phyloP scores from a whole-genome alignment of 192 early-diverging fungal species.

The Rhizophagus prolifer region DNA sequence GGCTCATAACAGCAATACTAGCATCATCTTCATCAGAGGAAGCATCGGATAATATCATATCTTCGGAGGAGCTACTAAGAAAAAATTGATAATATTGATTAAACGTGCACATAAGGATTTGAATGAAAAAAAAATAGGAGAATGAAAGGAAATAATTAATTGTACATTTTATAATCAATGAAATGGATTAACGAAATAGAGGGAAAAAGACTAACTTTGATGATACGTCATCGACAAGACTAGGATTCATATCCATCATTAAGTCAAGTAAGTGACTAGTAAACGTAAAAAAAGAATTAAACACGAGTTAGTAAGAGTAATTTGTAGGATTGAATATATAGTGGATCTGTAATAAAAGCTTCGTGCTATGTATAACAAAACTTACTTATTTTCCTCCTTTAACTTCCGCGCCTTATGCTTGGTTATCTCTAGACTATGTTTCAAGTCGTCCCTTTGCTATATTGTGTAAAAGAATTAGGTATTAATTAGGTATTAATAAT shows the following conservation, averaged over 20 bases:
- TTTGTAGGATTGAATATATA: background rate
- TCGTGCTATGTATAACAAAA: background rate
- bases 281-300: background rate
- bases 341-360: background rate
- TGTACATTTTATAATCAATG: background rate
- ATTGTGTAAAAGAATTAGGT: background rate
- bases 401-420: conserved; percentile 23
- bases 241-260: conserved; percentile 32
- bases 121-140: background rate
- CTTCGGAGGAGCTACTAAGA: conserved; percentile 16
- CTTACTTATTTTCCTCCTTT: conserved; percentile 31
- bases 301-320: background rate
- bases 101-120: background rate
- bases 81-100: too few relatives aligned
- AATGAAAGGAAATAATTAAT: background rate
- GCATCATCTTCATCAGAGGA: conserved; percentile 19
- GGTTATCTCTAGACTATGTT: conserved; percentile 20
- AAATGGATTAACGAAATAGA: background rate
- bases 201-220: conserved; percentile 7
- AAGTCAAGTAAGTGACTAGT: conserved; percentile 26
- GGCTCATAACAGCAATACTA: background rate
- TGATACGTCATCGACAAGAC: conserved; percentile 19
- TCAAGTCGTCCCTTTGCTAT: conserved; percentile 29
- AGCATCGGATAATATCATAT: conserved; percentile 18
- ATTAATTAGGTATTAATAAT: background rate